Evolutionary conservation across 352 stramenopile genomes (phyloP).

Genomic region (Phytophthora hybrid): DNA sequence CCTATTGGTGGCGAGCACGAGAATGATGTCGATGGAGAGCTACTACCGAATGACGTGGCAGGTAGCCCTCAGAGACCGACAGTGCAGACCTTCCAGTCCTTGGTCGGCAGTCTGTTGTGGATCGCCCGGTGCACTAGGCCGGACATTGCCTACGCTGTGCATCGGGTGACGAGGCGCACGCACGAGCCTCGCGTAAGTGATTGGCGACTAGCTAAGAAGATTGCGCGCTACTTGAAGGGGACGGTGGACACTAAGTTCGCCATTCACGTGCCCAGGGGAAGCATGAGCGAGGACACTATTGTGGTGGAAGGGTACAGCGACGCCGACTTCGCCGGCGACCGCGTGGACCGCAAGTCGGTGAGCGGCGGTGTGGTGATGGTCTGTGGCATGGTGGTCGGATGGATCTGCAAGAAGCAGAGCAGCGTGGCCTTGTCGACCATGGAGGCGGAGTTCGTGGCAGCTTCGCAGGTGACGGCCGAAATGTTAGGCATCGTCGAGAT

Average conservation of each 20-base stretch:
- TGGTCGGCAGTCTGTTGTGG: slow-evolving; percentile 50
- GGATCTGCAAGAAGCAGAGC: slow-evolving; percentile 37
- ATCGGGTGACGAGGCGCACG: slow-evolving; percentile 21
- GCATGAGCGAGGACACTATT: neutral
- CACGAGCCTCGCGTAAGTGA: slow-evolving; percentile 24
- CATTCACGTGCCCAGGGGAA: neutral
- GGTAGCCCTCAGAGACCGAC: neutral
- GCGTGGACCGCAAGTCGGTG: slow-evolving; percentile 27
- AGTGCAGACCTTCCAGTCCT: slow-evolving; percentile 38
- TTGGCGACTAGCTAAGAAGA: slow-evolving; percentile 28
- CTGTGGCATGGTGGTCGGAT: slow-evolving; percentile 18
- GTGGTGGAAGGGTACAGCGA: slow-evolving; percentile 30
- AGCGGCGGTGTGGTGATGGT: slow-evolving; percentile 24
- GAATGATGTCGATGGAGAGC: neutral
- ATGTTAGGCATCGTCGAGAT: slow-evolving; percentile 20
- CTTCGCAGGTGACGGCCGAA: slow-evolving; percentile 14
- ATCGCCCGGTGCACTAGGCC: slow-evolving; percentile 39
- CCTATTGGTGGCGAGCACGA: neutral
- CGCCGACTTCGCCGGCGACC: slow-evolving; percentile 33
- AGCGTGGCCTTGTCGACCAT: slow-evolving; percentile 30
- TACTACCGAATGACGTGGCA: neutral
- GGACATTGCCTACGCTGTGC: slow-evolving; percentile 39
- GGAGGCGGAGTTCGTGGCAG: slow-evolving; percentile 35
- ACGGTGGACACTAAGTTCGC: slow-evolving; percentile 25
- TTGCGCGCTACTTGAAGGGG: slow-evolving; percentile 34